phyloP scores from a whole-genome alignment of 768 basidiomycete genomes.

The Leccinum truebloodii region DNA sequence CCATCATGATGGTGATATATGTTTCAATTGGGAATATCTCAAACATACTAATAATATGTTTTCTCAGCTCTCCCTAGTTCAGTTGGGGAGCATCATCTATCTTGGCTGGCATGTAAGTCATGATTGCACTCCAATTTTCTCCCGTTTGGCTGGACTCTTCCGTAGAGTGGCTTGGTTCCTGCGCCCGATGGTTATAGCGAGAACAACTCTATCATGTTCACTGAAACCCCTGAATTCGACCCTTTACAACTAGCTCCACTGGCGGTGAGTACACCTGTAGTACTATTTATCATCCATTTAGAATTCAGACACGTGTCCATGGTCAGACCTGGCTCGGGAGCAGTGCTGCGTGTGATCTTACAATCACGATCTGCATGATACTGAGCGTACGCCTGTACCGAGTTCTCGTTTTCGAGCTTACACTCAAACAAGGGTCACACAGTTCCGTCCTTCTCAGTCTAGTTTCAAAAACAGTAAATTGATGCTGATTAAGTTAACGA shows the following conservation, averaged over 20 bases:
- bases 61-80: slow-evolving; percentile 24
- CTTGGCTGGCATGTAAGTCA: neutral
- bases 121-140: no score
- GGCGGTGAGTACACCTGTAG: slow-evolving; percentile 3
- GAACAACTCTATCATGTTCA: neutral
- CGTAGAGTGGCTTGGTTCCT: no score
- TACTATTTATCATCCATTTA: neutral
- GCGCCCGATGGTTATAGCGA: no score
- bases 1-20: slow-evolving; percentile 21
- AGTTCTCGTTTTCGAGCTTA: neutral
- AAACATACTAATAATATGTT: neutral
- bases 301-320: neutral
- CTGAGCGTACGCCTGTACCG: neutral
- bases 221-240: neutral
- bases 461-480: neutral
- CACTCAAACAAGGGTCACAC: neutral
- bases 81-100: slow-evolving; percentile 14
- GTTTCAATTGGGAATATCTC: neutral
- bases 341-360: slow-evolving; percentile 17
- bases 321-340: slow-evolving; percentile 25
- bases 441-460: neutral
- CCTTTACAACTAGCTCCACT: no score
- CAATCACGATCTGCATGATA: slow-evolving; percentile 23
- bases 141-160: no score
- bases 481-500: slow-evolving; percentile 7